Evolutionary conservation across 805 yeast genomes (phyloP).

Genomic region (Candida cerambycidarum): DNA sequence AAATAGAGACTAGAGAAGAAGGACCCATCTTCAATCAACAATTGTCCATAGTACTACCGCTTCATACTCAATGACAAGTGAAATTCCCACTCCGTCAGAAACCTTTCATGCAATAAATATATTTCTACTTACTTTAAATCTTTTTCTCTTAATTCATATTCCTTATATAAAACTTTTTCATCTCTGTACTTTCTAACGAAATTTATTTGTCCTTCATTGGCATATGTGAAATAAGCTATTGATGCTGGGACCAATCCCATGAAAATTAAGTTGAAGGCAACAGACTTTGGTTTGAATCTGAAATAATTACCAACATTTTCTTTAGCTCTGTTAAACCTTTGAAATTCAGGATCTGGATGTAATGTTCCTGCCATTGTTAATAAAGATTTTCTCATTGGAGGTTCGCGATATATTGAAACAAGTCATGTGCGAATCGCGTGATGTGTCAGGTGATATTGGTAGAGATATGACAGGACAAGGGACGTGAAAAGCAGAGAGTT

Average conservation of each 20-base stretch:
- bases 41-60: no score
- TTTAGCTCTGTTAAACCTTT: slow-evolving; percentile 42
- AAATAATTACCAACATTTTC: slow-evolving; percentile 43
- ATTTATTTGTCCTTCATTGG: slow-evolving; percentile 36
- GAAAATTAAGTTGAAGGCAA: slow-evolving; percentile 31
- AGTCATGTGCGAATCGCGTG: background rate
- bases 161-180: slow-evolving; percentile 33
- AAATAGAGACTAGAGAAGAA: no score
- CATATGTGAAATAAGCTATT: slow-evolving; percentile 36
- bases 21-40: no score
- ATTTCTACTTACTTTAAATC: slow-evolving; percentile 29
- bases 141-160: slow-evolving; percentile 44
- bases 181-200: slow-evolving; percentile 36
- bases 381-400: slow-evolving; percentile 1
- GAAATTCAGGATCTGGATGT: slow-evolving; percentile 42
- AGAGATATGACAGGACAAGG: background rate
- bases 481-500: background rate
- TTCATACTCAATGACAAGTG: no score
- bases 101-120: background rate
- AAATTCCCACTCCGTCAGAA: background rate
- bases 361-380: slow-evolving; percentile 42
- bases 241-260: slow-evolving; percentile 43
- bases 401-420: background rate
- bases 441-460: background rate
- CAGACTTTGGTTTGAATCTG: slow-evolving; percentile 42